Base-by-base conservation (phyloP, 371 early-diverging fungal genomes). In the Syncephalis fuscata region DNA sequence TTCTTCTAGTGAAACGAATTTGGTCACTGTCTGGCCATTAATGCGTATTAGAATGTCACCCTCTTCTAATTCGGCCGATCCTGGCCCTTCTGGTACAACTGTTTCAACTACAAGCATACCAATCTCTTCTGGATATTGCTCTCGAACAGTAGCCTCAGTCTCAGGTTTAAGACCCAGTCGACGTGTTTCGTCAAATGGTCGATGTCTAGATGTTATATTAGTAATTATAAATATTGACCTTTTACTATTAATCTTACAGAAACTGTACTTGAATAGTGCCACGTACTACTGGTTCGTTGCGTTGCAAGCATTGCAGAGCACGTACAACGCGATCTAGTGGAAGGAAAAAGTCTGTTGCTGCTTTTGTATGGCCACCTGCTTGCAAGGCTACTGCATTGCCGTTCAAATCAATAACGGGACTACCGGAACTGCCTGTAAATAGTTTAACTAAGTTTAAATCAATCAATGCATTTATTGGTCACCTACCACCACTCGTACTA, bases 331-430 rank as follows among this genome's bases (percentile, higher is more conserved):
- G 76, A 49, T 75, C 73, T 44, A 88, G 58, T 11, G 95, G 95
- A 48, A 94, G 76, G 60, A 88, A 94, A 71, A 89, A 94, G 55
- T 86, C 85, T 1, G 95, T 86, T 2, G 88, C 88, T 9, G 89
- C 90, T 44, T 76, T 75, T 5, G 68, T 67, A 20, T 73, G 68
- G 24, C 88, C 86, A 47, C 88, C 90, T 7, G 89, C 89, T 50
- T 92, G 88, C 41, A 92, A 62, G 8, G 81, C 92, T 11, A 92
- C 93, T 0, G 95, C 95, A 46, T 87, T 76, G 48, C 95, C 95
- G 37, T 89, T 68, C 49, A 92, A 82, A 56, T 90, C 86, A 45
- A 94, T 71, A 0, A 94, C 93, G 2, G 95, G 93, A 0, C 85
- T 85, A 10, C 95, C 95, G 11, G 82, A 82, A 59, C 70, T 70